A percentile compares a stretch with the other conserved stretches of the same genome.
These are phyloP conservation scores for Argentina anserina DNA, from an alignment of 306 rosid species.

Conservation along the genomic window DNA sequence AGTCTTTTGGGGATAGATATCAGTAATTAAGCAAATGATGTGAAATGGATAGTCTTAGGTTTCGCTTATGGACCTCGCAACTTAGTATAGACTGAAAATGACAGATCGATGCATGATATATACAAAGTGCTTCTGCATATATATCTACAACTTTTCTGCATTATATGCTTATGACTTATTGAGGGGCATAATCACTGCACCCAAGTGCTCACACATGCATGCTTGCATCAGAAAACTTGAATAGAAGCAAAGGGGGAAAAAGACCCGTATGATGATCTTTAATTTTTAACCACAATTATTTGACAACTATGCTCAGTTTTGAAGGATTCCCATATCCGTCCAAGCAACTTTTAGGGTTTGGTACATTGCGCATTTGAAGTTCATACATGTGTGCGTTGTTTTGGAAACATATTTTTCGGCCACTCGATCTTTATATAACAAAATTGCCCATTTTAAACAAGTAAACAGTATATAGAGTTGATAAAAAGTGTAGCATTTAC, in stretches of 20 bases:
- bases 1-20: neutral
- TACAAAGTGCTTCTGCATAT: neutral
- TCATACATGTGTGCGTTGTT: neutral
- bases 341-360: conserved; percentile 11
- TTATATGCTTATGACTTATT: neutral
- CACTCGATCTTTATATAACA: conserved; percentile 23
- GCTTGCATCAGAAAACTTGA: conserved; percentile 33
- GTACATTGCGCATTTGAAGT: neutral
- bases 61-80: conserved; percentile 29
- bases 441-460: neutral
- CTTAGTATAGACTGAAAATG: conserved; percentile 17
- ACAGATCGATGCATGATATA: conserved; percentile 5
- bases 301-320: conserved; percentile 8
- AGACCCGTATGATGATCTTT: neutral
- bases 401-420: conserved; percentile 16
- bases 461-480: neutral
- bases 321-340: conserved; percentile 4
- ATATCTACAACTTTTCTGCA: neutral
- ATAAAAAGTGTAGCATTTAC: too few relatives aligned
- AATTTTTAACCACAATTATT: conserved; percentile 20
- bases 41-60: neutral
- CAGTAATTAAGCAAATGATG: conserved; percentile 14
- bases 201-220: conserved; percentile 55
- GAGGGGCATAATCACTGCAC: conserved; percentile 38
- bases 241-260: conserved; percentile 31